A percentile compares a stretch with the other conserved stretches of the same genome.
Evolutionary conservation across 1,284 basidiomycete genomes (phyloP).

Genomic region (Fistulinella cinereoalba): DNA sequence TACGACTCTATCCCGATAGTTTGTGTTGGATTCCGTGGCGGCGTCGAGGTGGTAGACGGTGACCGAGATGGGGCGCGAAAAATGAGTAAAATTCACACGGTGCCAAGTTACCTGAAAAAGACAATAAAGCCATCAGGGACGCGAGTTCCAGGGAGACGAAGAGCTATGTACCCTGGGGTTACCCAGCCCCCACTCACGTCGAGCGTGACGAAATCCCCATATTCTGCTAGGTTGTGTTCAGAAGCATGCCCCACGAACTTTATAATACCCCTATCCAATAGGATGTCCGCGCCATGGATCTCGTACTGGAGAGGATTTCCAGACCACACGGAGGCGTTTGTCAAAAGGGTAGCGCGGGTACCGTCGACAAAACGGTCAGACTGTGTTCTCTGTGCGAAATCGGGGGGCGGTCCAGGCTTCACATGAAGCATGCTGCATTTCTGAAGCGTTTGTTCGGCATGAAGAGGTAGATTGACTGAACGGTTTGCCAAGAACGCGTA

Average conservation of each 20-base stretch:
- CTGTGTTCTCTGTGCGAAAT: conserved; percentile 42
- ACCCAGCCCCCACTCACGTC: conserved; percentile 47
- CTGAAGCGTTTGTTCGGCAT: conserved; percentile 26
- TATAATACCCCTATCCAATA: conserved; percentile 47
- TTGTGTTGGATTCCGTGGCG: too few relatives aligned
- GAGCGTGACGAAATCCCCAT: conserved; percentile 31
- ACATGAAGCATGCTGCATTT: conserved; percentile 31
- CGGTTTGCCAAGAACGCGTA: conserved; percentile 1
- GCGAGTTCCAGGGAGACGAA: not conserved
- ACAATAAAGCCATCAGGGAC: too few relatives aligned
- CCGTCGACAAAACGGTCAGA: conserved; percentile 62
- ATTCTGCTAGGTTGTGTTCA: conserved; percentile 26
- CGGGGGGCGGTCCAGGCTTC: conserved; percentile 27
- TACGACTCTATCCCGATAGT: too few relatives aligned
- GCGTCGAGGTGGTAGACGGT: too few relatives aligned
- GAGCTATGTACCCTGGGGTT: conserved; percentile 43
- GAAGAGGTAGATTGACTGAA: conserved; percentile 23
- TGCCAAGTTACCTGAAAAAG: too few relatives aligned
- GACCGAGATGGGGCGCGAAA: too few relatives aligned
- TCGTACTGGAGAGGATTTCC: conserved; percentile 54
- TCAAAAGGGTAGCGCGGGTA: conserved; percentile 53
- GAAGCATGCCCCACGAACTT: conserved; percentile 38
- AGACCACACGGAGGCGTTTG: conserved; percentile 73
- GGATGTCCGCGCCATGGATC: conserved; percentile 47
- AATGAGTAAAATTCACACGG: too few relatives aligned